Conservation (phyloP, 2,329 filamentous ascomycete genomes). For the Mycogone perniciosa region DNA sequence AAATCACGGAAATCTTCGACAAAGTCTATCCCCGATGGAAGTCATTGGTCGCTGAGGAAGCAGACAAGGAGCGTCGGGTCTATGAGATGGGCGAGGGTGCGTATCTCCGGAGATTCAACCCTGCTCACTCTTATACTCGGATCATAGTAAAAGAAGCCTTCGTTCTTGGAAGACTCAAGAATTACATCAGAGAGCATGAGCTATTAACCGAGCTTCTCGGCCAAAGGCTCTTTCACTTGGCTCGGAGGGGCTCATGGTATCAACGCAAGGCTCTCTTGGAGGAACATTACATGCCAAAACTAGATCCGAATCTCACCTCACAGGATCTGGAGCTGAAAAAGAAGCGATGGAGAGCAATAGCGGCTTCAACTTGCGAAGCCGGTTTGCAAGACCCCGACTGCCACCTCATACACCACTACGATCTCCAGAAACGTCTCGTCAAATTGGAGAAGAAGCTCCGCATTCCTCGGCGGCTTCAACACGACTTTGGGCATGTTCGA, state of each 20-base stretch:
- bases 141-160: conserved; percentile 83
- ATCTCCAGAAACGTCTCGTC: conserved; percentile 85
- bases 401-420: conserved; percentile 88
- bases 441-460: conserved; percentile 84
- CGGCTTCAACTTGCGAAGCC: conserved; percentile 73
- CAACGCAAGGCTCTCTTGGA: conserved; percentile 90
- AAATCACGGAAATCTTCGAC: conserved; percentile 66
- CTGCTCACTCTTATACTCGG: conserved; percentile 87
- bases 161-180: conserved; percentile 74
- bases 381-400: conserved; percentile 84
- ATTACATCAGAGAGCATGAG: conserved; percentile 69
- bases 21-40: conserved; percentile 78
- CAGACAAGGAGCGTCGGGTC: conserved; percentile 66
- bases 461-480: conserved; percentile 77
- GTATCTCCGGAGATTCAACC: conserved; percentile 83
- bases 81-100: conserved; percentile 81
- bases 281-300: conserved; percentile 82
- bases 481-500: conserved; percentile 84
- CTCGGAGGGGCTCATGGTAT: conserved; percentile 86
- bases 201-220: conserved; percentile 68
- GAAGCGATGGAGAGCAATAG: conserved; percentile 74
- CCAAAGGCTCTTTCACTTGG: conserved; percentile 78
- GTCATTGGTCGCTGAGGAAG: conserved; percentile 63
- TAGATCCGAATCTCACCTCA: conserved; percentile 39
- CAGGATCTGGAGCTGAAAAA: conserved; percentile 51